Evolutionary conservation across 139 green algal species (phyloP), one percentile per base, ranked within the genome.

Genomic region (Volvox reticuliferus): DNA sequence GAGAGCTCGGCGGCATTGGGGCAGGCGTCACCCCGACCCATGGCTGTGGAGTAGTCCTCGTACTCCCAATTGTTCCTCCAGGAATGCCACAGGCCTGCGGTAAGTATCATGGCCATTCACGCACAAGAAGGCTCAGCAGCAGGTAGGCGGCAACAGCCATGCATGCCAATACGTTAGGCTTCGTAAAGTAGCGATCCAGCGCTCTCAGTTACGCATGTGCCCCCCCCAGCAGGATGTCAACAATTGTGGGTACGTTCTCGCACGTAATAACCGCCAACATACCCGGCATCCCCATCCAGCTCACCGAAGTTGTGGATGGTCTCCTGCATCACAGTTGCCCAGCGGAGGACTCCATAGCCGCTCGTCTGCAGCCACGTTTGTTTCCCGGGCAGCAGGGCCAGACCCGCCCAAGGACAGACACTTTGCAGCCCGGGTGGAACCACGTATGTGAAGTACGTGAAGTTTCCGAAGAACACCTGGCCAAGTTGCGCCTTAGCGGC

Each of bases 311-410:
- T 87, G 62, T 87, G 81, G 14, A 87, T 87, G 12, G n/a, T 32
- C 81, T 87, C 81, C 62, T 87, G 81, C 81, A 87, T 87, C 44
- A 77, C 81, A 19, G 81, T 87, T 5, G 81, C 79, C 79, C 81
- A 87, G 12, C 81, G 81, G 30, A 62, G 26, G 1, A 87, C 30
- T 20, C 84, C 84, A 28, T 89, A 89, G 5, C 28, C 50, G 0
- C 26, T 35, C 2, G 69, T 82, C 69, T 89, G 84, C 37, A 89
- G 84, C 84, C 84, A 89, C 13, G 69, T 82, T 44, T 89, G 84
- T 68, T 37, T 69, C 12, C 84, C 84, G 18, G 84, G 84, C 84
- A 89, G 26, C 37, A 89, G 35, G 28, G 84, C 84, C 37, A 89
- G 84, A 20, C 84, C 84, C 0, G 84, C 17, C 84, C 84, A 89